Evolutionary conservation across 2,329 filamentous ascomycete species (phyloP), one percentile per base, ranked within the genome.

Genomic region (Clarireedia paspali): DNA sequence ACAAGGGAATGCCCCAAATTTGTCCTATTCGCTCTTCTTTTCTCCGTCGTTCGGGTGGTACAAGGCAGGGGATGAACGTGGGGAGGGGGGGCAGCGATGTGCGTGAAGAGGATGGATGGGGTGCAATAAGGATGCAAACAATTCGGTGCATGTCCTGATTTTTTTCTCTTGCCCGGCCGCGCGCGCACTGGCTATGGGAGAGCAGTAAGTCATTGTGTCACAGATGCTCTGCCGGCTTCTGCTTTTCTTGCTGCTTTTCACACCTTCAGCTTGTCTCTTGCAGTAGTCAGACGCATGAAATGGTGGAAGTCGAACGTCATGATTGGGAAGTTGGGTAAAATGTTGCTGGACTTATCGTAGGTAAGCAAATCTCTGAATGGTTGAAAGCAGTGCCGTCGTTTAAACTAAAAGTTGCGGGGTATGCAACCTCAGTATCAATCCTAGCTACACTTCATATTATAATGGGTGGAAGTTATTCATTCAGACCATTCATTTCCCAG

Each of bases 231-330:
- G 53, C 39, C 53, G 46, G 46, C 38, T 45, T 55, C 36, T 44
- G 17, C 39, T 5, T 40, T 44, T n/a, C 53, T 36, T 55, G 53
- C 38, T 45, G 40, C 45, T 14, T 50, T 55, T 20, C 24, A 20
- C 36, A 36, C 34, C 40, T 10, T 30, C 51, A 54, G 34, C 51
- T 40, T 24, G 51, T 24, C 24, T 24, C 24, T 20, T 54, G 46
- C 46, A 50, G 53, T 48, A 49, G 45, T 55, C 40, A 55, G 53
- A 55, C 44, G 53, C 53, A 50, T 50, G 53, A 44, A 55, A 36
- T 50, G 46, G 53, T 55, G 39, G 53, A 50, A 24, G 20, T 17
- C 38, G 23, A 50, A 50, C 40, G 15, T 55, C 53, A 23, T 55
- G 46, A 50, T 55, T 55, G 27, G 27, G 27, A 10, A 30, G 6